Base-by-base conservation (phyloP, 1,284 basidiomycete species). In the Pascua guehoae region DNA sequence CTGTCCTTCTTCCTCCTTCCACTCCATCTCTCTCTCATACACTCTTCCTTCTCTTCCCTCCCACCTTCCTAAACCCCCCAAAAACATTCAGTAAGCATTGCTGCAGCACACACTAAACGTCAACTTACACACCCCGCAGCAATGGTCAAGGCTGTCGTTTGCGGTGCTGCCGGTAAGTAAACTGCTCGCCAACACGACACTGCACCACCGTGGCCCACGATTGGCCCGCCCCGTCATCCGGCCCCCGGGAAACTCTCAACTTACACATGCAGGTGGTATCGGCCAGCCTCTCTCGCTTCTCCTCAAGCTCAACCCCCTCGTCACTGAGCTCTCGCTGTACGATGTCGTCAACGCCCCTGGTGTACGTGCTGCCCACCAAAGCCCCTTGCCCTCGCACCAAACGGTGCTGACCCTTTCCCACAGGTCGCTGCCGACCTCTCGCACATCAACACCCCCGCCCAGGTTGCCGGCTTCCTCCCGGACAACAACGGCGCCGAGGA, bases 141-240 rank as follows among this genome's bases (percentile, higher is more conserved):
- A 66, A 89, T 92, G 89, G 87, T 89, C 73, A 94, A 95, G 81
- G 91, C 86, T 81, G 89, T 89, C 71, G 91, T 94, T 67, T 89
- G 92, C 70, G 91, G 91, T 78, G 91, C 91, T 80, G 86, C 90
- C 79, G 91, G 90, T 90, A 66, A 58, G 77, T 73, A 39, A 40
- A 12, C 32, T 15, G 10, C 18, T 42, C 46, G 24, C 24, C 24
- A 32, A 32, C 24, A 32, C 24, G 24, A 4, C 17, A 17, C 49
- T 14, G 38, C 18, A 45, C 46, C 36, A 15, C 40, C 37, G 50
- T 11, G 24, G 18, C 44, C 17, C 8, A 37, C 16, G 36, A 36
- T n/a, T 32, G 24, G 24, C 24, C 24, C 24, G 24, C 24, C n/a
- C 24, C 24, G 24, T 32, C 24, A 32, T 37, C 53, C 17, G 43